Conservation (phyloP, 768 basidiomycete genomes). For the Pholiota microspora region DNA sequence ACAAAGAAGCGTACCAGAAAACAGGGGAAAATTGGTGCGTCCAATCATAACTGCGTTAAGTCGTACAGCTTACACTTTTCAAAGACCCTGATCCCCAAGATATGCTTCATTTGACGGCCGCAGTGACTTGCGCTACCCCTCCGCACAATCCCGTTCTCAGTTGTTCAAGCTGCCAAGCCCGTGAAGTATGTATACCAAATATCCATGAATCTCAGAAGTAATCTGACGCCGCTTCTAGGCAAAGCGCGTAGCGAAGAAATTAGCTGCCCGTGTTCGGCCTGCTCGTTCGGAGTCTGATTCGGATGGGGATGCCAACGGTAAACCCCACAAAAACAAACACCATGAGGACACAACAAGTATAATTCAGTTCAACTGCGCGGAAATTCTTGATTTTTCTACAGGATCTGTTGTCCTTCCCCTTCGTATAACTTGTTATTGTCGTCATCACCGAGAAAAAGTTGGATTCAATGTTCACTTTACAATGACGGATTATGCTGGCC, state of each 20-base stretch:
- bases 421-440: slow-evolving; percentile 96
- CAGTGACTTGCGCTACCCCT: slow-evolving; percentile 78
- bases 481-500: slow-evolving; percentile 76
- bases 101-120: slow-evolving; percentile 67
- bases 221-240: slow-evolving; percentile 46
- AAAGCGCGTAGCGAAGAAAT: slow-evolving; percentile 86
- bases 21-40: slow-evolving; percentile 76
- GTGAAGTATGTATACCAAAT: slow-evolving; percentile 57
- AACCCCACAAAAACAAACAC: slow-evolving; percentile 42
- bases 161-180: slow-evolving; percentile 84
- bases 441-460: slow-evolving; percentile 95
- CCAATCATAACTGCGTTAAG: background rate
- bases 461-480: slow-evolving; percentile 92
- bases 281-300: slow-evolving; percentile 75
- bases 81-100: slow-evolving; percentile 68
- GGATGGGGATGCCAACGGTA: slow-evolving; percentile 44
- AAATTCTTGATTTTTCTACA: slow-evolving; percentile 82
- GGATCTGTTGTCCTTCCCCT: slow-evolving; percentile 91
- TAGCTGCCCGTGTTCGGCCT: slow-evolving; percentile 81
- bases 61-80: slow-evolving; percentile 11
- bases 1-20: slow-evolving; percentile 85
- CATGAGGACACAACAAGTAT: slow-evolving; percentile 79
- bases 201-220: slow-evolving; percentile 1
- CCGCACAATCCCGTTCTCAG: slow-evolving; percentile 76
- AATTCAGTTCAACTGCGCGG: slow-evolving; percentile 93